Evolutionary conservation across 768 basidiomycete genomes (phyloP), one percentile per base, ranked within the genome.

Genomic region (Kwoniella pini): DNA sequence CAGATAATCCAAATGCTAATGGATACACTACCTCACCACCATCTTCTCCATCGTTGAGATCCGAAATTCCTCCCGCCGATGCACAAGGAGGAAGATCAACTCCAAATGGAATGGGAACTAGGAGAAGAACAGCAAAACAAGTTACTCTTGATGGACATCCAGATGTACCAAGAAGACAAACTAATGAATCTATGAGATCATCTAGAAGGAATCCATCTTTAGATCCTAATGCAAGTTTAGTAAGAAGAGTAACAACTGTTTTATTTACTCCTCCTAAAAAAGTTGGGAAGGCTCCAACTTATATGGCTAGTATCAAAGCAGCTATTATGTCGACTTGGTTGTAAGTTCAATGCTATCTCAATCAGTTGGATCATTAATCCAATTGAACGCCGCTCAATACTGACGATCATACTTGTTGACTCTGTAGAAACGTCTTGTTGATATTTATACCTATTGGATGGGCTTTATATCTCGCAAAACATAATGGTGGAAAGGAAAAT

Each of bases 371-470:
- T n/a, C n/a, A n/a, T n/a, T n/a, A n/a, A n/a, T n/a, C n/a, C n/a
- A n/a, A n/a, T 42, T 42, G 40, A 19, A 19, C 40, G 40, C 9
- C n/a, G n/a, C n/a, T n/a, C n/a, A n/a, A n/a, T n/a, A n/a, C n/a
- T n/a, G n/a, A n/a, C n/a, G n/a, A n/a, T n/a, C n/a, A n/a, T n/a
- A n/a, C n/a, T n/a, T n/a, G n/a, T n/a, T n/a, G n/a, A 27, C 31
- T 68, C 77, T 80, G 80, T 48, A 74, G 72, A 13, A 85, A 84
- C 66, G 56, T 84, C 46, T 76, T 81, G 40, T 73, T 84, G 33
- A 48, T 82, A 2, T 83, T 82, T 69, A 84, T 84, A 56, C 83
- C 84, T 0, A 78, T 84, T 49, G 69, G 73, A n/a, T 77, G 83
- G 83, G 82, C 81, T 1, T 69, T 84, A 50, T 80, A 83, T 63